These are phyloP conservation scores for Rhodotorula sp. DNA, from an alignment of 1,284 basidiomycete species.

Conservation along the genomic window DNA sequence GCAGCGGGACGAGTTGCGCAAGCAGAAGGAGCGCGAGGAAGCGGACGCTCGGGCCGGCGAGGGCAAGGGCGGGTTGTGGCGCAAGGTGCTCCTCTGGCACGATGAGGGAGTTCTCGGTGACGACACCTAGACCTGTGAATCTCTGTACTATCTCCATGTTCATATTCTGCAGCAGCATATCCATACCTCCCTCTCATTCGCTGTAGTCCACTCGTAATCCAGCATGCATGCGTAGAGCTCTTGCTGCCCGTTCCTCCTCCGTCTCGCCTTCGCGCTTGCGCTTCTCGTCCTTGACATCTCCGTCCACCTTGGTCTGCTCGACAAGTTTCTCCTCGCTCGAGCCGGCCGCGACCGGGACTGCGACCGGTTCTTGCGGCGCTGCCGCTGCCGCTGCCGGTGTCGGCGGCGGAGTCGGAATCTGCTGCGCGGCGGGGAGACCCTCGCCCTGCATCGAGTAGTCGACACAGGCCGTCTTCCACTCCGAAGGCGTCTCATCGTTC, in stretches of 20 bases:
- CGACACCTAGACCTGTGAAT: not conserved
- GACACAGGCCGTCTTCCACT: slow-evolving; percentile 90
- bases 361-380: slow-evolving; percentile 48
- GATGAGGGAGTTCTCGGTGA: slow-evolving; percentile 4
- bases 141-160: not conserved
- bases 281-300: slow-evolving; percentile 44
- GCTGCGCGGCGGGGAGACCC: slow-evolving; percentile 42
- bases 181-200: not conserved
- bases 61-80: slow-evolving; percentile 9
- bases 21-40: slow-evolving; percentile 26
- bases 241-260: slow-evolving; percentile 21
- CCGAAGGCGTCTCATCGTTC: slow-evolving; percentile 82
- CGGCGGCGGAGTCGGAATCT: slow-evolving; percentile 41
- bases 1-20: slow-evolving; percentile 5
- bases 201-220: too few relatives aligned
- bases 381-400: not conserved
- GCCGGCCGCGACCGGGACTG: slow-evolving; percentile 45
- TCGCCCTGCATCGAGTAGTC: slow-evolving; percentile 67
- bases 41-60: not conserved
- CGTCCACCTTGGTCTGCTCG: slow-evolving; percentile 45
- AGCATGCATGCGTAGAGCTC: too few relatives aligned
- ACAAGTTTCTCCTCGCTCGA: slow-evolving; percentile 46
- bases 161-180: not conserved
- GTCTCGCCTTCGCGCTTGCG: slow-evolving; percentile 55
- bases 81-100: not conserved